Evolutionary conservation across 805 yeast species (phyloP).

Genomic region (Suhomyces kilbournensis): DNA sequence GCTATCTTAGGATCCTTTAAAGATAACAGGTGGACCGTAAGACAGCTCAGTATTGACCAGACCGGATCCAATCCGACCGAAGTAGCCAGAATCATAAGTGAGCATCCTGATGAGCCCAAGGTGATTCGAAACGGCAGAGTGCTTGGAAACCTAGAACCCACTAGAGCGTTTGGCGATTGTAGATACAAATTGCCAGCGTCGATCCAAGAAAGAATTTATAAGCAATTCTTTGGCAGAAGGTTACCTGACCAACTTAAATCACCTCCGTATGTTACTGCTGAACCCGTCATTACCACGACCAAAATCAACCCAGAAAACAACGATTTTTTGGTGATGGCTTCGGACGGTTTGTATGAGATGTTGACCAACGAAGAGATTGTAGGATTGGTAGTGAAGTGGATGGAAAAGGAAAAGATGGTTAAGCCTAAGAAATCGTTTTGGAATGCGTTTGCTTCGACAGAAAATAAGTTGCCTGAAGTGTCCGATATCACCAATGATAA

Average conservation of each 20-base stretch:
- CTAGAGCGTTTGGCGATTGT: constrained; percentile 97
- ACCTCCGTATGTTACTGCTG: constrained; percentile 98
- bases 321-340: constrained; percentile 87
- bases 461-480: constrained; percentile 59
- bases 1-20: constrained; percentile 78
- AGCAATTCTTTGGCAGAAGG: constrained; percentile 76
- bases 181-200: constrained; percentile 81
- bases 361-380: constrained; percentile 90
- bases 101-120: constrained; percentile 89
- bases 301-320: constrained; percentile 66
- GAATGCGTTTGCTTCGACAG: constrained; percentile 40
- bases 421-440: constrained; percentile 49
- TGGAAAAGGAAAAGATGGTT: constrained; percentile 67
- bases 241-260: constrained; percentile 72
- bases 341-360: constrained; percentile 93
- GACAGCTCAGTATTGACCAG: constrained; percentile 84
- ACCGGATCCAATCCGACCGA: constrained; percentile 91
- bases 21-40: constrained; percentile 80
- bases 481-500: constrained; percentile 58
- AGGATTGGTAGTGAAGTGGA: constrained; percentile 90
- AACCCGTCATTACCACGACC: constrained; percentile 85
- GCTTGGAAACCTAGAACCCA: constrained; percentile 89
- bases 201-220: constrained; percentile 69
- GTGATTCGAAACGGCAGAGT: constrained; percentile 86
- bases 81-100: constrained; percentile 74